These are phyloP conservation scores for Pythium dissotocum DNA, from an alignment of 352 stramenopile species.

Conservation along the genomic window DNA sequence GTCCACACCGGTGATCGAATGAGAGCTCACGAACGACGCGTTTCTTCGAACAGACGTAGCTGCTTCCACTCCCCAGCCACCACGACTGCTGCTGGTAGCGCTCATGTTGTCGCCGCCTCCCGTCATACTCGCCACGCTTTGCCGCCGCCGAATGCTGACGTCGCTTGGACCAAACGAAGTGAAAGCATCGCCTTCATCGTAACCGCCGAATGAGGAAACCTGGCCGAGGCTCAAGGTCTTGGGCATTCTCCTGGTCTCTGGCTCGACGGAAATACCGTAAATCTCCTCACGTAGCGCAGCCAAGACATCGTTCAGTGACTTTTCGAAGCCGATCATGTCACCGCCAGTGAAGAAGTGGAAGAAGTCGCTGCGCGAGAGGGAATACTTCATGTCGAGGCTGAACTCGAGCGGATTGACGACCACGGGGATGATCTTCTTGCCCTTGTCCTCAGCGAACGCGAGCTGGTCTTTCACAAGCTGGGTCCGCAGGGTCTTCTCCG, in stretches of 20 bases:
- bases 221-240: conserved; percentile 30
- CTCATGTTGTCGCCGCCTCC: conserved; percentile 19
- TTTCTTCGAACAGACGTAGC: conserved; percentile 4
- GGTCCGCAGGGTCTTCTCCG: conserved; percentile 68
- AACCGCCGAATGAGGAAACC: conserved; percentile 21
- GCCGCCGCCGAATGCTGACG: conserved; percentile 24
- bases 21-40: conserved; percentile 22
- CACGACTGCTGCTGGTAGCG: conserved; percentile 11
- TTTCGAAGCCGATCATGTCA: conserved; percentile 77
- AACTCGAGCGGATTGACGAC: conserved; percentile 71
- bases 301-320: conserved; percentile 57
- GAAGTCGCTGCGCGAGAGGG: conserved; percentile 73
- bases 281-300: conserved; percentile 64
- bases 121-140: conserved; percentile 15
- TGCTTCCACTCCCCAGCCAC: conserved; percentile 14
- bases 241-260: conserved; percentile 9
- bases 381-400: conserved; percentile 77
- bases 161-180: conserved; percentile 18
- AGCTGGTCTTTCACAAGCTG: conserved; percentile 80
- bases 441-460: conserved; percentile 83
- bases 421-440: conserved; percentile 77
- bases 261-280: conserved; percentile 58
- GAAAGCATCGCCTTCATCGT: neutral
- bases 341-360: conserved; percentile 81
- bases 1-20: conserved; percentile 2